Conservation (phyloP, 73 alveolate genomes). For the Tetrahymena malaccensis region DNA sequence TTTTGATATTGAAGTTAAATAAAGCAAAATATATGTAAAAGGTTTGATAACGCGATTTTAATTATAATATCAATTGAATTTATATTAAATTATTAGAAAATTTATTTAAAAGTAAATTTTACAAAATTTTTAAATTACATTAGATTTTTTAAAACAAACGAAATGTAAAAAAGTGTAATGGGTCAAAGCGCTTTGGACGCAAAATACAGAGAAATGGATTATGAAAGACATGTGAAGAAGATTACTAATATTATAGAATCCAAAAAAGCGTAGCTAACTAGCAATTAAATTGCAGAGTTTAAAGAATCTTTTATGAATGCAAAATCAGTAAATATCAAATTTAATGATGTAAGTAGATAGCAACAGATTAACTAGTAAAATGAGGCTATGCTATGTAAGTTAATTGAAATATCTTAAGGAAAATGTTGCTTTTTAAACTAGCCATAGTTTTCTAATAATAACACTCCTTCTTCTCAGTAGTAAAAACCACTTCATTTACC, state of each 20-base stretch:
- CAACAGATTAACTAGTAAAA: background rate
- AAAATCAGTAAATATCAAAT: background rate
- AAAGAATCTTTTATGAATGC: background rate
- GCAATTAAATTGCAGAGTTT: background rate
- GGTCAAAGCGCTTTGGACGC: background rate
- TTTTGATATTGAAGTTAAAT: background rate
- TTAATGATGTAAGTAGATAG: background rate
- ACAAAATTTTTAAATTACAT: background rate
- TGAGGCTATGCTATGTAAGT: background rate
- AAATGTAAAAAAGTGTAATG: background rate
- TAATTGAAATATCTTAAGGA: background rate
- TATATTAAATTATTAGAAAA: background rate
- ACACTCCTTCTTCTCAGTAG: background rate
- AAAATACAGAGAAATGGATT: background rate
- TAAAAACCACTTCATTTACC: background rate
- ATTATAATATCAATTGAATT: background rate
- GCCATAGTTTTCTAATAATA: background rate
- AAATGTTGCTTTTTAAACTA: background rate
- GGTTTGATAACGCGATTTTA: too few relatives aligned
- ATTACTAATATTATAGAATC: background rate
- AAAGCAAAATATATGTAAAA: too few relatives aligned
- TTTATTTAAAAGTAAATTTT: background rate
- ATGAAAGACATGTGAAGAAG: background rate
- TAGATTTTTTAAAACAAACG: background rate
- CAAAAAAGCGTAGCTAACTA: background rate